phyloP scores from a whole-genome alignment of 1,284 basidiomycete genomes.

The Austropuccinia psidii region DNA sequence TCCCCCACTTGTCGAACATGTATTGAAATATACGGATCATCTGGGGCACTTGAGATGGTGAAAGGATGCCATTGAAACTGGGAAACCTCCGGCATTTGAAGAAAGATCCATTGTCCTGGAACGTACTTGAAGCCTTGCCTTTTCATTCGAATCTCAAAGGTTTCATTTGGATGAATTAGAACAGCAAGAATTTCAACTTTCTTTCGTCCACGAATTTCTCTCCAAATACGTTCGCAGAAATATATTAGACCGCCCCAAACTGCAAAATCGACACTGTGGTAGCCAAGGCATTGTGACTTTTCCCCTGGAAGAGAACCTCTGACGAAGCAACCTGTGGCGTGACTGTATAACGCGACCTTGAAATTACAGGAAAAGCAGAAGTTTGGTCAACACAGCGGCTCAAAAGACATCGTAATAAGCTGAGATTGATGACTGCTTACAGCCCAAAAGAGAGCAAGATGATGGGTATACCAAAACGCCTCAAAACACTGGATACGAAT shows the following conservation, averaged over 20 bases:
- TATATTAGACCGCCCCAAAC: conserved; percentile 80
- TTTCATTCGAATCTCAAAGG: conserved; percentile 81
- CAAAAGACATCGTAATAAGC: conserved; percentile 27
- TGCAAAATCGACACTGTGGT: conserved; percentile 72
- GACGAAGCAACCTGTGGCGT: conserved; percentile 86
- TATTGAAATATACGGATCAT: conserved; percentile 76
- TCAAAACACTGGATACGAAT: conserved; percentile 78
- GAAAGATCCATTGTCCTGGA: conserved; percentile 80
- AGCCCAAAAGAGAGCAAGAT: conserved; percentile 85
- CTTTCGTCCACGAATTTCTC: conserved; percentile 66
- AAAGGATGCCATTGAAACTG: conserved; percentile 72
- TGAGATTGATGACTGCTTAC: conserved; percentile 47
- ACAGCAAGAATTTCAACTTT: conserved; percentile 66
- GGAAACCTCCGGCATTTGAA: conserved; percentile 75
- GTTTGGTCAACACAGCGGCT: no score
- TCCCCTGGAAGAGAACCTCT: conserved; percentile 58
- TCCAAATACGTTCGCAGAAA: conserved; percentile 69
- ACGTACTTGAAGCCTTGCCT: conserved; percentile 82
- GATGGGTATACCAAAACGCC: conserved; percentile 87
- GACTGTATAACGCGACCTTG: conserved; percentile 60
- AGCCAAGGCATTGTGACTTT: conserved; percentile 74
- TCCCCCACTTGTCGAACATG: conserved; percentile 87
- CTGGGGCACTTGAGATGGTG: conserved; percentile 84
- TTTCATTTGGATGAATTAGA: conserved; percentile 53
- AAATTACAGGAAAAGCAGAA: background rate